Conservation (phyloP, 768 basidiomycete species). For the Russula lepida region DNA sequence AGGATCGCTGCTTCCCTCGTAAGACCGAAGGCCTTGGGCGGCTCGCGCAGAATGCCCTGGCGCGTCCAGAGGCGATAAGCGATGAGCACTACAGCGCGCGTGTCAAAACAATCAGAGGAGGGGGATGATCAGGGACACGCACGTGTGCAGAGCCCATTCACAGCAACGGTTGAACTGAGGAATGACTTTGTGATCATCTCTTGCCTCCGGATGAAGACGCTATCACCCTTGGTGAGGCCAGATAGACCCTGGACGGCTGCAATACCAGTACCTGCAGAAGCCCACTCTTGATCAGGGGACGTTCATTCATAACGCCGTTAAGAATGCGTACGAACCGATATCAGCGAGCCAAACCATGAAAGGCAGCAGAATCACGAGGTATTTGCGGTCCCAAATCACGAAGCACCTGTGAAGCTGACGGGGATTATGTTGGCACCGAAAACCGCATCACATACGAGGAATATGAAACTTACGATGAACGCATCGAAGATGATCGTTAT, state of each 20-base stretch:
- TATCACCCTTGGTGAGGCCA: conserved; percentile 19
- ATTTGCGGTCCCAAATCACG: conserved; percentile 24
- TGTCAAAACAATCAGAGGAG: background rate
- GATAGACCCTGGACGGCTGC: conserved; percentile 22
- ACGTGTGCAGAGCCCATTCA: conserved; percentile 27
- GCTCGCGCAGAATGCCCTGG: conserved; percentile 15
- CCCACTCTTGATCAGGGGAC: background rate
- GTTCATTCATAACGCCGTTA: background rate
- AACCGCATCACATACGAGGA: background rate
- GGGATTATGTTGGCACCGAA: background rate
- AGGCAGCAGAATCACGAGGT: conserved; percentile 20
- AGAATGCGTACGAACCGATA: conserved; percentile 21
- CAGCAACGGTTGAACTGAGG: conserved; percentile 22
- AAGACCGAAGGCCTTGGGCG: conserved; percentile 13
- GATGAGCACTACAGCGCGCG: conserved; percentile 20
- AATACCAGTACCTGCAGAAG: conserved; percentile 20
- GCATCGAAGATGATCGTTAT: conserved; percentile 25
- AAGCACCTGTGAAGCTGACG: conserved; percentile 24
- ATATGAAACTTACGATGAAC: conserved; percentile 26
- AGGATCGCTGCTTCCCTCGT: conserved; percentile 12
- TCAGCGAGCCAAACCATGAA: conserved; percentile 26
- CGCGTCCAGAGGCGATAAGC: conserved; percentile 24
- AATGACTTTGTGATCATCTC: conserved; percentile 23
- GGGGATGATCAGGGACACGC: conserved; percentile 16
- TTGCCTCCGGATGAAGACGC: conserved; percentile 22